Evolutionary conservation across 2,329 filamentous ascomycete genomes (phyloP), one percentile per base, ranked within the genome.

Genomic region (Aspergillus amoenus): DNA sequence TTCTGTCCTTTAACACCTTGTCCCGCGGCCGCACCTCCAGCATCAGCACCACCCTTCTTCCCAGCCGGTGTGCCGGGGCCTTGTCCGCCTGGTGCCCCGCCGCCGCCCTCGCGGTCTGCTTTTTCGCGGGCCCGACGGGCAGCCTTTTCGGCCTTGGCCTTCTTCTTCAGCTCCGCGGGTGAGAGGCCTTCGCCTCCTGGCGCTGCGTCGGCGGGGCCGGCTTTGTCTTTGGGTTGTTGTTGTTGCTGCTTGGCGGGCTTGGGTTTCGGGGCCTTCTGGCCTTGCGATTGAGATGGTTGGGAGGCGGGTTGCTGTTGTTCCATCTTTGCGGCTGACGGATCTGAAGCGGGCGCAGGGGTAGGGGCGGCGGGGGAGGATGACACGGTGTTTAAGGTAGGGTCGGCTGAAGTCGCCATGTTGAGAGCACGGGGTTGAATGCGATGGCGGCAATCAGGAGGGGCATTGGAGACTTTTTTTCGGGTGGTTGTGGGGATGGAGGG

Each of bases 101-200:
- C 27, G 2, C 79, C 75, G 30, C 70, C 70, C 61, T 83, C 82
- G 4, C 70, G 66, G 30, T 81, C 79, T 30, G 79, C 79, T 71
- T 88, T 91, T 67, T 82, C 85, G 69, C 87, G 87, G 48, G 89
- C 91, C 78, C 93, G 84, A 60, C 91, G 83, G 46, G 92, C 92
- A 52, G 90, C 89, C 78, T 97, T 97, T 73, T 97, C 93, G 32
- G 91, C 93, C 73, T 96, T 93, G 60, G 89, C 88, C 72, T 86
- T 87, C 68, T 93, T 93, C 78, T 97, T 97, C 68, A 96, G 72
- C 74, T 96, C 89, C 18, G 91, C 91, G 37, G 69, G 69, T 6
- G 73, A 73, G 30, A 78, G 66, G 24, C 76, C 72, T 24, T 73
- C 73, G 30, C 8, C 27, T 30, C 69, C 68, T 13, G 63, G 68